phyloP scores from a whole-genome alignment of 2,329 filamentous ascomycete species.

The Diaporthe helianthi region DNA sequence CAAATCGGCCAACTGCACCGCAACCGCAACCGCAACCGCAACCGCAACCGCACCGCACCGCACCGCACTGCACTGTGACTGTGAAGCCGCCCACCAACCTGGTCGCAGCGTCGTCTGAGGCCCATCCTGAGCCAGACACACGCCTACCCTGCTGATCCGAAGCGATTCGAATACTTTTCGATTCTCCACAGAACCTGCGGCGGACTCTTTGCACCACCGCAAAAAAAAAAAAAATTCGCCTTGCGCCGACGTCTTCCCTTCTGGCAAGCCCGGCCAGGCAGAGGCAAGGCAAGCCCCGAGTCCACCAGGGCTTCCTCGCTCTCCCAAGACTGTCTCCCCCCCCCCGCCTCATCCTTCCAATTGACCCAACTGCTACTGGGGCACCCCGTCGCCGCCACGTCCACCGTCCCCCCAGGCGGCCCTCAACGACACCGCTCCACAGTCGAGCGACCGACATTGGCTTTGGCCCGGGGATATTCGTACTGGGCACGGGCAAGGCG shows the following conservation, averaged over 20 bases:
- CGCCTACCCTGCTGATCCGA: conserved; percentile 29
- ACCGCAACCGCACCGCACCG: background rate
- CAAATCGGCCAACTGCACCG: conserved; percentile 15
- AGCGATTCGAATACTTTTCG: conserved; percentile 29
- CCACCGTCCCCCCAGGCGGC: background rate
- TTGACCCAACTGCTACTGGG: conserved; percentile 21
- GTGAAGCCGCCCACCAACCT: conserved; percentile 23
- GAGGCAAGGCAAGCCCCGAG: conserved; percentile 1
- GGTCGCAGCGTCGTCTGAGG: conserved; percentile 27
- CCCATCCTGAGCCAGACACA: conserved; percentile 22
- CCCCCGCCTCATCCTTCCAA: too few species aligned
- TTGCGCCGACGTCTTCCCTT: conserved; percentile 25
- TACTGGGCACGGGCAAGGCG: conserved; percentile 30
- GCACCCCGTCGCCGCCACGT: conserved; percentile 1
- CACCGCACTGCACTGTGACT: conserved; percentile 24
- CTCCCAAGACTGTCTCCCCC: background rate
- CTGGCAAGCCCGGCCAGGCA: conserved; percentile 27
- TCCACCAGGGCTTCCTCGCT: conserved; percentile 1
- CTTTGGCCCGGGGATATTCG: conserved; percentile 24
- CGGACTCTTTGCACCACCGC: conserved; percentile 29
- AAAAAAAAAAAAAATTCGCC: conserved; percentile 30
- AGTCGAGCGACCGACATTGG: conserved; percentile 24
- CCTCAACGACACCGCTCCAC: conserved; percentile 2
- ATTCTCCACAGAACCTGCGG: conserved; percentile 27
- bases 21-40: too few species aligned